phyloP scores from a whole-genome alignment of 768 basidiomycete species.

The Gyrodon lividus region DNA sequence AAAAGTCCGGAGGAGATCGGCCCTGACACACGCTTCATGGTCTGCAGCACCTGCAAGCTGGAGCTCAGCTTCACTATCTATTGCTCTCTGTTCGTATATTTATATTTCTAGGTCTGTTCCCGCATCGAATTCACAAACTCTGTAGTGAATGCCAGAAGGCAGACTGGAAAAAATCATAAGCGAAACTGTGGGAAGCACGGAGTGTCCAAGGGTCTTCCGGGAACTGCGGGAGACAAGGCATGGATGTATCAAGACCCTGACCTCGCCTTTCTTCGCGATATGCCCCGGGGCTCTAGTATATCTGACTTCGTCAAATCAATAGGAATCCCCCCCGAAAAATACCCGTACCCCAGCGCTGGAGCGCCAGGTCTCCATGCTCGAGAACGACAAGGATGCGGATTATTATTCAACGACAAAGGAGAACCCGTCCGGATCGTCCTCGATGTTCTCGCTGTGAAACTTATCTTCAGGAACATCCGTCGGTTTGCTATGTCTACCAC shows the following conservation, averaged over 20 bases:
- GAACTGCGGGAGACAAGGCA: conserved; percentile 16
- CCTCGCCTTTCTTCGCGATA: background rate
- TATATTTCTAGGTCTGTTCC: background rate
- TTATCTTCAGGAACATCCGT: too few species aligned
- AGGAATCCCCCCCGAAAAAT: conserved; percentile 6
- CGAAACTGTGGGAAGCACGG: conserved; percentile 17
- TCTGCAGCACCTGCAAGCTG: conserved; percentile 19
- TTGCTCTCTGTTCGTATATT: conserved; percentile 18
- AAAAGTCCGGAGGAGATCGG: conserved; percentile 17
- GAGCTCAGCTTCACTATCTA: conserved; percentile 17
- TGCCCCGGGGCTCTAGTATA: background rate
- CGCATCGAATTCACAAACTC: background rate
- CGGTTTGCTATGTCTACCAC: conserved; percentile 4
- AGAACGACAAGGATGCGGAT: conserved; percentile 14
- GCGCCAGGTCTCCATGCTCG: conserved; percentile 17
- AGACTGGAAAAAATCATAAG: conserved; percentile 19
- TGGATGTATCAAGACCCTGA: conserved; percentile 8
- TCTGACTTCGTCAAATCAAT: background rate
- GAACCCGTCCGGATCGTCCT: conserved; percentile 16
- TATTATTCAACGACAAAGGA: conserved; percentile 17
- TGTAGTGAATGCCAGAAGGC: conserved; percentile 16
- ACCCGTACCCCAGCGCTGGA: conserved; percentile 12
- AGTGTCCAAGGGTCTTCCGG: conserved; percentile 17
- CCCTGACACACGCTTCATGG: conserved; percentile 16
- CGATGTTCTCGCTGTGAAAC: conserved; percentile 13